A percentile compares a stretch with the other conserved stretches of the same genome.
These are phyloP conservation scores for Lolium multiflorum DNA, from an alignment of 176 grass and related monocot genomes.

Conservation along the genomic window DNA sequence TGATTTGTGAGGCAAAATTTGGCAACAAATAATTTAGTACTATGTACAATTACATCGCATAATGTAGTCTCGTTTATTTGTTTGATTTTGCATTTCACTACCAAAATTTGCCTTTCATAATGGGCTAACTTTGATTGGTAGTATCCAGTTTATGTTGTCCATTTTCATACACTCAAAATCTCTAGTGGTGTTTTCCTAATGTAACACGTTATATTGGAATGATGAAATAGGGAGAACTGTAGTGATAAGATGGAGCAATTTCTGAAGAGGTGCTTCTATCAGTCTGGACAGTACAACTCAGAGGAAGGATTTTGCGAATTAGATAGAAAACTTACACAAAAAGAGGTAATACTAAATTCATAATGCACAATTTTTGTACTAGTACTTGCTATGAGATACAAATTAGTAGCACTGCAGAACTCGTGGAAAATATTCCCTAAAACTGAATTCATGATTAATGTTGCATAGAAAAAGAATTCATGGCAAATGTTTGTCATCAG, in stretches of 20 bases:
- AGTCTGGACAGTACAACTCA: conserved; percentile 81
- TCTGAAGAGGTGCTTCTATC: conserved; percentile 88
- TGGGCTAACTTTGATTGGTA: neutral
- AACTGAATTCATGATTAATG: too few species aligned
- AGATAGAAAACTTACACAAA: conserved; percentile 78
- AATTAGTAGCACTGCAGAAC: neutral
- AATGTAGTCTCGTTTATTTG: neutral
- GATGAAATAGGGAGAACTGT: conserved; percentile 75
- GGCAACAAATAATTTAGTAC: neutral
- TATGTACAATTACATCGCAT: neutral
- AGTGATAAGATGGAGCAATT: conserved; percentile 89
- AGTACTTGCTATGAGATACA: neutral
- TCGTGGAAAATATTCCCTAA: neutral
- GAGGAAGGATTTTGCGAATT: conserved; percentile 79
- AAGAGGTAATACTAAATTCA: conserved; percentile 61
- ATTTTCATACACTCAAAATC: neutral
- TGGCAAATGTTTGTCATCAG: conserved; percentile 43
- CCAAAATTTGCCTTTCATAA: neutral
- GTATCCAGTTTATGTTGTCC: neutral
- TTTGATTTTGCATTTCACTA: neutral
- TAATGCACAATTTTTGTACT: neutral
- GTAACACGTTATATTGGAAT: neutral
- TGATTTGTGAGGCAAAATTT: neutral
- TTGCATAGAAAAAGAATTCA: neutral
- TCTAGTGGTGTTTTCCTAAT: neutral